phyloP scores from a whole-genome alignment of 192 early-diverging fungal species.

The Coemansia sp. region DNA sequence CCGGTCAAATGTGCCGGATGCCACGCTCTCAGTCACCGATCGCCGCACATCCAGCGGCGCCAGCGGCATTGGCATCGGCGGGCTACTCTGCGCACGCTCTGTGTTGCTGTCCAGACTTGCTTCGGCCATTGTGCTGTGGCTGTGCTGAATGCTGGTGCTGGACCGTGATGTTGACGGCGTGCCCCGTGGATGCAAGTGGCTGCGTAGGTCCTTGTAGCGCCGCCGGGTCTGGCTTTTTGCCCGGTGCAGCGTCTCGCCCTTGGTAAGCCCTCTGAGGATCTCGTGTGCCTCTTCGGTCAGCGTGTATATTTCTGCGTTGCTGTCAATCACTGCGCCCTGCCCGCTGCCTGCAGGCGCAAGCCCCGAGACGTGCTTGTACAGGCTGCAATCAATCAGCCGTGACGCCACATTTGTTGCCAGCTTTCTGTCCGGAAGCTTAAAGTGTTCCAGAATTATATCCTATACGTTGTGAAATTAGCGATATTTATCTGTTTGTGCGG shows the following conservation, averaged over 20 bases:
- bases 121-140: neutral
- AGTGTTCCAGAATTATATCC: slow-evolving; percentile 52
- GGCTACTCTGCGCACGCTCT: slow-evolving; percentile 2
- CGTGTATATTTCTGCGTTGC: slow-evolving; percentile 49
- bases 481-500: too few species aligned
- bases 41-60: slow-evolving; percentile 30
- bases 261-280: slow-evolving; percentile 23
- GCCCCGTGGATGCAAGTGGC: slow-evolving; percentile 26
- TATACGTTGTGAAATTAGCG: slow-evolving; percentile 1
- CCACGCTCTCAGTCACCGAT: slow-evolving; percentile 10
- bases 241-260: slow-evolving; percentile 32
- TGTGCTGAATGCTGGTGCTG: slow-evolving; percentile 5
- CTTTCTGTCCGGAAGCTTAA: slow-evolving; percentile 47
- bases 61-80: slow-evolving; percentile 23
- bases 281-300: slow-evolving; percentile 35
- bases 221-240: slow-evolving; percentile 44
- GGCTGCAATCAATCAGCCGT: slow-evolving; percentile 47
- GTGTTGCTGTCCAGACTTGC: neutral
- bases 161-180: slow-evolving; percentile 14
- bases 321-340: slow-evolving; percentile 36
- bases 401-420: slow-evolving; percentile 45
- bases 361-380: slow-evolving; percentile 51
- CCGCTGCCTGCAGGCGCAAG: slow-evolving; percentile 11
- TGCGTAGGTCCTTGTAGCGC: slow-evolving; percentile 40
- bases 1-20: neutral